Evolutionary conservation across 192 early-diverging fungal species (phyloP), one percentile per base, ranked within the genome.

Genomic region (Borealophlyctis nickersoniae): DNA sequence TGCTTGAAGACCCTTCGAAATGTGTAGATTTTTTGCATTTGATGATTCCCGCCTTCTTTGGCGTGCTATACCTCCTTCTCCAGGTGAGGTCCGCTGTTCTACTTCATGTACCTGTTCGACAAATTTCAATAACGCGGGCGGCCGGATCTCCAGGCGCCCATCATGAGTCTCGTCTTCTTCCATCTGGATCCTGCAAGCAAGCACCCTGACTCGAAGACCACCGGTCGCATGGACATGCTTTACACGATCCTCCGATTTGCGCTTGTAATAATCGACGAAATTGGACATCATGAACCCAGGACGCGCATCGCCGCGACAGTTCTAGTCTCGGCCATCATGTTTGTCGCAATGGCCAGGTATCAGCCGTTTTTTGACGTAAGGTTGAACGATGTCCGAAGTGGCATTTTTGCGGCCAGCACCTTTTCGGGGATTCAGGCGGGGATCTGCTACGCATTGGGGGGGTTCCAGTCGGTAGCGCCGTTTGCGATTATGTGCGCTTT

Each of bases 371-470:
- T 67, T 27, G 48, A 48, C 3, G 26, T 22, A 14, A 22, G 30
- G 32, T 33, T 67, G 31, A 67, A 67, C 51, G 66, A 67, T 27
- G 2, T 67, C 0, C 66, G 66, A 39, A 19, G 16, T 27, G 66
- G 57, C 4, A 67, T 67, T 19, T 60, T 60, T 28, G n/a, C 22
- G n/a, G 48, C 49, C 11, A 35, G 57, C 24, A 24, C 51, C 33
- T 34, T n/a, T 2, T 59, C 66, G 0, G 58, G 58, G 1, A 56
- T 67, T 2, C 66, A 60, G 51, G 48, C 66, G 7, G 58, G n/a
- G 34, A 52, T 67, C 23, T 55, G 57, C 11, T 50, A 52, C 23
- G 49, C n/a, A 3, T 24, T 5, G 5, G 30, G 49, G 24, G 16
- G 32, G 19, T 58, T 50, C 14, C 49, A 49, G 1, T 33, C 49